These are phyloP conservation scores for Fusarium pseudograminearum DNA, from an alignment of 2,329 filamentous ascomycete genomes.

Conservation along the genomic window DNA sequence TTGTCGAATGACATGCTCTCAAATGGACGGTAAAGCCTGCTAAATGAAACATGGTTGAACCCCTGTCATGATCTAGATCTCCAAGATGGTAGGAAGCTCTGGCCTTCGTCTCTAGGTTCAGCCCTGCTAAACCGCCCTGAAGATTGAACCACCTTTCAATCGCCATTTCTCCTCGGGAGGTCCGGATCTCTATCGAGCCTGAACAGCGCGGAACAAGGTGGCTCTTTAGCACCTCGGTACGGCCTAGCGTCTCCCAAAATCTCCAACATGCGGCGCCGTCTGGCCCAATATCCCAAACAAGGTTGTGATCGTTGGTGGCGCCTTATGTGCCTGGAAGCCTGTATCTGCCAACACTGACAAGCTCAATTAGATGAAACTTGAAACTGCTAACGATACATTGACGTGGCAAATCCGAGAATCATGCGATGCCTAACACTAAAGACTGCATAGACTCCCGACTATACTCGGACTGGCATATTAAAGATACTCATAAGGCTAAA, in stretches of 20 bases:
- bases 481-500: not conserved
- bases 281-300: not conserved
- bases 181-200: not conserved
- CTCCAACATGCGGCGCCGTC: no score
- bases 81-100: not conserved
- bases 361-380: not conserved
- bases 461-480: not conserved
- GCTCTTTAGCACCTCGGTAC: no score
- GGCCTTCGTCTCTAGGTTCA: not conserved
- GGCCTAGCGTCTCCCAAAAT: not conserved
- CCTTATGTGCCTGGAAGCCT: not conserved
- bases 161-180: not conserved
- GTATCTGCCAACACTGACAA: not conserved
- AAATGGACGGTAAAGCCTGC: not conserved
- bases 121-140: not conserved
- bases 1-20: not conserved
- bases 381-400: not conserved
- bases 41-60: not conserved
- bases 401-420: not conserved
- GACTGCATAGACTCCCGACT: not conserved
- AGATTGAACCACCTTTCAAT: not conserved
- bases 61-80: not conserved
- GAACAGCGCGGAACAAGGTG: not conserved
- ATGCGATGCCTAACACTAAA: not conserved
- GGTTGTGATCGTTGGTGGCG: not conserved